Conservation (phyloP, 2,329 filamentous ascomycete species). For the Trichoderma sp. region DNA sequence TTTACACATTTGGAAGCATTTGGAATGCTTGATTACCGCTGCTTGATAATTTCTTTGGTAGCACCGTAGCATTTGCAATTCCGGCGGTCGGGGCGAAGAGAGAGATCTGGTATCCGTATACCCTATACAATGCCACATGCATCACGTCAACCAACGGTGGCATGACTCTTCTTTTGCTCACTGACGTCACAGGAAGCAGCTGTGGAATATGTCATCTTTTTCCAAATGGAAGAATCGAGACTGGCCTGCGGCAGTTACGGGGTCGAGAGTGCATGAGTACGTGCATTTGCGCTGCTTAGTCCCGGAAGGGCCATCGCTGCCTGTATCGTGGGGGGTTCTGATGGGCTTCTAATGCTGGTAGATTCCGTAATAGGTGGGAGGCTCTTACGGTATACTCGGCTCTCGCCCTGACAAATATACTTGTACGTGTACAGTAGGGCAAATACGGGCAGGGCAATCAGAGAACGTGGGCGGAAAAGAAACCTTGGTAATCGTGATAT, state of each 20-base stretch:
- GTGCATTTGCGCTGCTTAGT: slow-evolving; percentile 8
- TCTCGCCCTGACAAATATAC: neutral
- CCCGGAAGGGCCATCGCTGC: neutral
- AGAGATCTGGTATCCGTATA: neutral
- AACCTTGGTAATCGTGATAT: neutral
- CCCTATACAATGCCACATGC: neutral
- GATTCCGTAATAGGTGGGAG: neutral
- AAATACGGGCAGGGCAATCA: neutral
- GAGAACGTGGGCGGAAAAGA: neutral
- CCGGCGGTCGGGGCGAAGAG: neutral
- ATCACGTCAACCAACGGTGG: neutral
- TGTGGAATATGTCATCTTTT: slow-evolving; percentile 8
- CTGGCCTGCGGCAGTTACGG: slow-evolving; percentile 13
- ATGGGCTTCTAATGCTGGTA: neutral
- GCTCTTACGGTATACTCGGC: neutral
- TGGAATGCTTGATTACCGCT: neutral
- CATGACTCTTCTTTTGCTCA: neutral
- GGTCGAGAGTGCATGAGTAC: slow-evolving; percentile 16
- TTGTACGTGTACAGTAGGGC: neutral
- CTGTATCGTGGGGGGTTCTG: neutral
- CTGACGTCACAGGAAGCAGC: slow-evolving; percentile 19
- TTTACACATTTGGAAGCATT: neutral
- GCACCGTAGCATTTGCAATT: neutral
- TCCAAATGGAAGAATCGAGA: neutral
- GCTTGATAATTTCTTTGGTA: neutral